Evolutionary conservation across 768 basidiomycete species (phyloP).

Genomic region (Stropharia rugosoannulata): DNA sequence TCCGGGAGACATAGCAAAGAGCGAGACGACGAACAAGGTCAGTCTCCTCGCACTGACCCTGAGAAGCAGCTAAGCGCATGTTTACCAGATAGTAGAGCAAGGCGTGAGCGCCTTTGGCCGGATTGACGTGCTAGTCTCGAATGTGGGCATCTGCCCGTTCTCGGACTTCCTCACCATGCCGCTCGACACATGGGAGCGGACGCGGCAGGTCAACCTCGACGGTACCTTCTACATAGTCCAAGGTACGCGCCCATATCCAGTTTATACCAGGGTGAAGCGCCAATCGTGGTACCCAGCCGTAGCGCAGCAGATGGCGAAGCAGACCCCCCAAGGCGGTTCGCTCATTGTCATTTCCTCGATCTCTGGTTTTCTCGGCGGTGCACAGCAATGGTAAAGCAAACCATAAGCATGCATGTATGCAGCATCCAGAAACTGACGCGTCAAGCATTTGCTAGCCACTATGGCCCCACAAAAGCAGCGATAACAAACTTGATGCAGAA

Average conservation of each 20-base stretch:
- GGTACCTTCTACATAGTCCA: constrained; percentile 73
- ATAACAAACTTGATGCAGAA: constrained; percentile 80
- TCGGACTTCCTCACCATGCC: constrained; percentile 74
- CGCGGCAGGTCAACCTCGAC: constrained; percentile 72
- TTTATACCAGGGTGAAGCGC: neutral
- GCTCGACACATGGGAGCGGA: constrained; percentile 57
- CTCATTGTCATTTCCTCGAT: constrained; percentile 81
- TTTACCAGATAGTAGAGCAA: constrained; percentile 54
- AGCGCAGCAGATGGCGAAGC: constrained; percentile 72
- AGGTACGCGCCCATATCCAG: constrained; percentile 33
- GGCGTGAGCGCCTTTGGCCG: constrained; percentile 61
- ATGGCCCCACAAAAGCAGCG: constrained; percentile 80
- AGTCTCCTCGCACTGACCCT: constrained; percentile 1
- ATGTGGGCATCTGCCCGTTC: constrained; percentile 74
- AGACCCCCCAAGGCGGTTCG: constrained; percentile 67
- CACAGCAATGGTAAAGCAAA: constrained; percentile 53
- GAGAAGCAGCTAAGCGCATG: neutral
- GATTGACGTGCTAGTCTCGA: constrained; percentile 53
- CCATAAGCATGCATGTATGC: neutral
- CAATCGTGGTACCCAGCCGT: constrained; percentile 39
- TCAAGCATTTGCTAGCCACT: constrained; percentile 44
- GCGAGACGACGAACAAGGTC: constrained; percentile 56
- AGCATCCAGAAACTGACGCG: neutral
- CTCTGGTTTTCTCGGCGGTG: constrained; percentile 77
- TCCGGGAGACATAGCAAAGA: constrained; percentile 64